Evolutionary conservation across 495 filamentous ascomycete genomes (phyloP), one percentile per base, ranked within the genome.

Genomic region (Aspergillus panamensis): DNA sequence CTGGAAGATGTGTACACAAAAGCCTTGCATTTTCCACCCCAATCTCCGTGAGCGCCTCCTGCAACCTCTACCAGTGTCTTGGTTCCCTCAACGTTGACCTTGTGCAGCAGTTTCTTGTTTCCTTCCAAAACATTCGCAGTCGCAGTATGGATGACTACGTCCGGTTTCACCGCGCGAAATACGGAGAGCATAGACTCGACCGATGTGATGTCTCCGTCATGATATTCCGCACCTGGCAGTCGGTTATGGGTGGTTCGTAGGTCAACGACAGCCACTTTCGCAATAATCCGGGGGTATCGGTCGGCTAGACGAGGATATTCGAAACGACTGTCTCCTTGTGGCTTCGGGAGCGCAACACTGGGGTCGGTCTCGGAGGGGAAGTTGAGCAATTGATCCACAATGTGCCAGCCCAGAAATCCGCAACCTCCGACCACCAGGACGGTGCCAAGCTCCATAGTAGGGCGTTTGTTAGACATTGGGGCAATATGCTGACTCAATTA

Each of bases 1-100:
- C 91, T 90, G 25, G 89, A 92, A 70, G 90, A 95, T 3, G 95
- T 99, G 76, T 95, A 96, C 30, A 99, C 90, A 64, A 99, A 88
- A 0, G 86, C 95, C 75, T 90, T 96, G 64, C 96, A 92, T 44
- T 75, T 78, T 39, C 83, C 85, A 59, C 77, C 77, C 77, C 77
- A 80, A 32, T 78, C 75, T 8, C 75, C 75, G 47, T 73, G 72
- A 31, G 81, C 80, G 64, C 88, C 80, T 60, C 84, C 83, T 51
- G 88, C 87, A 13, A 87, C 89, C 53, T 91, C 83, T 45, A 99
- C 73, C 17, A 97, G 76, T 17, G 78, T 87, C 61, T 82, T 84
- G 0, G 93, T 97, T 16, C 94, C 94, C 19, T 89, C 88, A 1
- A 99, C 90, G 71, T 97, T 99, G 60, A 99, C 94, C 75, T 89